Percentiles rank a stretch among this genome's conserved stretches.
These are phyloP conservation scores for Aspergillus niger DNA, from an alignment of 2,329 filamentous ascomycete species.

Conservation along the genomic window DNA sequence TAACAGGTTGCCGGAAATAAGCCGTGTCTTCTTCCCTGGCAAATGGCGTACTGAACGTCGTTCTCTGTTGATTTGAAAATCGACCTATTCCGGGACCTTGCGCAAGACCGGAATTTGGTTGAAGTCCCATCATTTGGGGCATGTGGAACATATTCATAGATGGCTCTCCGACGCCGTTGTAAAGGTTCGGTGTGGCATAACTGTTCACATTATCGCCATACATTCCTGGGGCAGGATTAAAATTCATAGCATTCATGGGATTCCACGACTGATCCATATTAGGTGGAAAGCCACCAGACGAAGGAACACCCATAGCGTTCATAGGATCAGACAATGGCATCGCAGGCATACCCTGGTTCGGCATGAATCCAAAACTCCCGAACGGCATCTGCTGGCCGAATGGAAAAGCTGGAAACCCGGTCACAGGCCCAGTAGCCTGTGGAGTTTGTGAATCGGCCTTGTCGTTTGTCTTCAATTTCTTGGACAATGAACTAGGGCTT, in stretches of 20 bases:
- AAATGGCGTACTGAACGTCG: slow-evolving; percentile 54
- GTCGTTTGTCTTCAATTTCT: slow-evolving; percentile 50
- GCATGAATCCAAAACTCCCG: slow-evolving; percentile 35
- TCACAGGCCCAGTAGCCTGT: slow-evolving; percentile 20
- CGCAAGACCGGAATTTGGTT: slow-evolving; percentile 34
- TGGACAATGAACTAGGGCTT: slow-evolving; percentile 34
- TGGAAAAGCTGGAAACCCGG: slow-evolving; percentile 23
- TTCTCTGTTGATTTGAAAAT: slow-evolving; percentile 62
- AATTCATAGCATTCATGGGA: slow-evolving; percentile 50
- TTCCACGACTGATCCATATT: slow-evolving; percentile 42
- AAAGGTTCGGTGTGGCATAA: slow-evolving; percentile 38
- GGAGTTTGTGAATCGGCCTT: slow-evolving; percentile 10
- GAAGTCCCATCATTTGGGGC: slow-evolving; percentile 32
- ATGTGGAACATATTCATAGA: slow-evolving; percentile 44
- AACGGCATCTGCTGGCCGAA: slow-evolving; percentile 42
- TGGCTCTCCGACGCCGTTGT: slow-evolving; percentile 31
- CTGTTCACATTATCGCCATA: slow-evolving; percentile 36
- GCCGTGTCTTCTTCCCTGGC: slow-evolving; percentile 78
- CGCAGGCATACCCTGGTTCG: slow-evolving; percentile 31
- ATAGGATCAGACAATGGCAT: slow-evolving; percentile 41
- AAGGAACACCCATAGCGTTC: slow-evolving; percentile 44
- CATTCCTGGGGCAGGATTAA: slow-evolving; percentile 39
- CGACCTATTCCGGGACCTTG: slow-evolving; percentile 39
- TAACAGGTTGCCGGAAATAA: slow-evolving; percentile 94
- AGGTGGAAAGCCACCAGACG: slow-evolving; percentile 34